These are phyloP conservation scores for Rosa lucieae DNA, from an alignment of 306 rosid species.

Conservation along the genomic window DNA sequence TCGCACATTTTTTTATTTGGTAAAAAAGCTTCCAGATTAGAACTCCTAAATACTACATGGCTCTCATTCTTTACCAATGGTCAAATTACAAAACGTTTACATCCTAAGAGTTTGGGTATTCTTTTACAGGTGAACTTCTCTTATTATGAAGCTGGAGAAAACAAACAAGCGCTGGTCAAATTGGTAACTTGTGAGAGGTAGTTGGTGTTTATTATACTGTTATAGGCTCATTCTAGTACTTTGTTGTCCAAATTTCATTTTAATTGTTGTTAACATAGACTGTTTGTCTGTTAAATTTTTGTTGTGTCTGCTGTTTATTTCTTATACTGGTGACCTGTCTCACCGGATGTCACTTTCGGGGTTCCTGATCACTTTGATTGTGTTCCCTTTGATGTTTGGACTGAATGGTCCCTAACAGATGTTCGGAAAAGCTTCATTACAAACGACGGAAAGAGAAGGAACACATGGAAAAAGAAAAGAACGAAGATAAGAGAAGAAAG, in stretches of 20 bases:
- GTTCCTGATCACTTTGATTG: not conserved
- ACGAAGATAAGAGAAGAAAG: slow-evolving; percentile 58
- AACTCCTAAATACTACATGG: not conserved
- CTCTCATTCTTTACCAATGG: not conserved
- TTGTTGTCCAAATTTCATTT: not conserved
- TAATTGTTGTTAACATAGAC: not conserved
- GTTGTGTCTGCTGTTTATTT: not conserved
- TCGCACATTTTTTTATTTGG: no score
- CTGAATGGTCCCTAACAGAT: slow-evolving; percentile 40
- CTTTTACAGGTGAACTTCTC: slow-evolving; percentile 76
- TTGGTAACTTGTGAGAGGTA: slow-evolving; percentile 88
- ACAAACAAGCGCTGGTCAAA: slow-evolving; percentile 92
- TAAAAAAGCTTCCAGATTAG: not conserved
- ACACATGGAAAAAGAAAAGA: slow-evolving; percentile 45
- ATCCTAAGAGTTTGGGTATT: slow-evolving; percentile 15
- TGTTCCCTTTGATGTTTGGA: slow-evolving; percentile 12
- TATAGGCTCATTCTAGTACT: not conserved
- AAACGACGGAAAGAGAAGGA: slow-evolving; percentile 80
- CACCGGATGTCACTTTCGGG: not conserved
- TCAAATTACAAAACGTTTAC: not conserved
- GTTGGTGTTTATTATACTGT: slow-evolving; percentile 23
- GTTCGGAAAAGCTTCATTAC: slow-evolving; percentile 78
- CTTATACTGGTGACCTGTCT: not conserved
- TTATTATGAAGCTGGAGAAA: slow-evolving; percentile 90
- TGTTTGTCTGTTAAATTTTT: not conserved